Base-by-base conservation (phyloP, 805 yeast species). In the Saccharomyces mikatae region DNA sequence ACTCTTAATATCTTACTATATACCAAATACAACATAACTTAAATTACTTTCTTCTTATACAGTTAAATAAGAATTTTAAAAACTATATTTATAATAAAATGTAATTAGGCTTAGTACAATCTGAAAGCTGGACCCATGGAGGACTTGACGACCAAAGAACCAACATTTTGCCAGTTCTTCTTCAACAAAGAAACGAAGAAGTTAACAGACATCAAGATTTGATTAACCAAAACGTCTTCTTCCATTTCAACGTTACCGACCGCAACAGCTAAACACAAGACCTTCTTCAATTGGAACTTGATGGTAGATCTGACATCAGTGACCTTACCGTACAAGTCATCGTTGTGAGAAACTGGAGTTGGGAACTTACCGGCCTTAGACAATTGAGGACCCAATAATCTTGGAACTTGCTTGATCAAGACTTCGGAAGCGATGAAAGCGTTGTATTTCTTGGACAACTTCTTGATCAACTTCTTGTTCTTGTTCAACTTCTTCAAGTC, bases 311-410 rank as follows among this genome's bases (percentile, higher is more conserved):
- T 91, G 72, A 94, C 98, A 76, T 94, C 99, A 72, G 81, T 84
- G 72, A 94, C 94, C 89, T 92, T 94, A 68, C 83, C 74, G 86
- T 89, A 88, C 76, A 94, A 85, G 78, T 94, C 99, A 77, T 94
- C 99, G 79, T 88, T 83, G 88, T 94, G 99, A 65, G 99, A 94
- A 71, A 94, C 99, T 81, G 99, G 99, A 78, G 98, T 92, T 80
- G 99, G 99, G 97, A 94, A 94, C 92, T 94, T 94, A 87, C 99
- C 99, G 76, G 97, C 98, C 88, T 94, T 94, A 70, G 99, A 94
- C 76, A 94, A 89, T 80, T 92, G 97, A 78, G 99, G 99, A 83
- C 99, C 99, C 76, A 94, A 85, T 76, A 94, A 85, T 87, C 99
- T 94, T 81, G 99, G 99, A 76, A 94, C 96, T 84, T 94, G 99